These are phyloP conservation scores for Cyclotella sp. DNA, from an alignment of 108 stramenopile species.

Conservation along the genomic window DNA sequence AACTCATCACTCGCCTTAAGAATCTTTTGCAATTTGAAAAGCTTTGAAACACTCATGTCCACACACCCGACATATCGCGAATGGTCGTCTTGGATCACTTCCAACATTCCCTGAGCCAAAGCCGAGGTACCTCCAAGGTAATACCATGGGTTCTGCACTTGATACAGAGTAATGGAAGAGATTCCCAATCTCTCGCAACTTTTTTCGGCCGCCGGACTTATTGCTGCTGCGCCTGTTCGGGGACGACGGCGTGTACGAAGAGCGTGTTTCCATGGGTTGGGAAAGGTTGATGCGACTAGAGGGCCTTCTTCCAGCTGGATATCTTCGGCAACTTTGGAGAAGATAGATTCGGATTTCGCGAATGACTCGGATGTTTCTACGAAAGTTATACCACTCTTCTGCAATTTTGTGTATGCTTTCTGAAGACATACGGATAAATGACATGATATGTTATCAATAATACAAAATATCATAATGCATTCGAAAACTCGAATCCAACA, in stretches of 20 bases:
- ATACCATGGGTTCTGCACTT: slow-evolving; percentile 65
- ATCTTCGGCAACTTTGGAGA: slow-evolving; percentile 56
- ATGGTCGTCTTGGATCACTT: slow-evolving; percentile 50
- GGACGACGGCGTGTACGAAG: slow-evolving; percentile 30
- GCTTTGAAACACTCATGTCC: slow-evolving; percentile 47
- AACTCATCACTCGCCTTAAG: slow-evolving; percentile 40
- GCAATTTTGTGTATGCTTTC: slow-evolving; percentile 70
- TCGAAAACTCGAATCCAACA: not conserved
- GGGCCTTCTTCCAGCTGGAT: slow-evolving; percentile 42
- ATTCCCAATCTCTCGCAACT: slow-evolving; percentile 63
- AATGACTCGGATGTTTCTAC: slow-evolving; percentile 79
- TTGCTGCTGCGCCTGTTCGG: slow-evolving; percentile 37
- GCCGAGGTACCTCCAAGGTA: slow-evolving; percentile 73
- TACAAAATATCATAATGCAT: not conserved
- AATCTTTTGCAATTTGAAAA: slow-evolving; percentile 42
- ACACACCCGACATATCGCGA: slow-evolving; percentile 50
- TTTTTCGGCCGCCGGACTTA: slow-evolving; percentile 52
- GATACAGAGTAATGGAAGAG: slow-evolving; percentile 61
- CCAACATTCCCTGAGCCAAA: slow-evolving; percentile 50
- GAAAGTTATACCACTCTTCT: slow-evolving; percentile 69
- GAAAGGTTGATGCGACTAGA: slow-evolving; percentile 48
- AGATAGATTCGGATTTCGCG: slow-evolving; percentile 57
- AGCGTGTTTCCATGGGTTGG: slow-evolving; percentile 57
- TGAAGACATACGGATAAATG: not conserved
- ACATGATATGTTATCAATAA: not conserved